Base-by-base conservation (phyloP, 2,329 filamentous ascomycete species). In the Aspergillus arachidicola region DNA sequence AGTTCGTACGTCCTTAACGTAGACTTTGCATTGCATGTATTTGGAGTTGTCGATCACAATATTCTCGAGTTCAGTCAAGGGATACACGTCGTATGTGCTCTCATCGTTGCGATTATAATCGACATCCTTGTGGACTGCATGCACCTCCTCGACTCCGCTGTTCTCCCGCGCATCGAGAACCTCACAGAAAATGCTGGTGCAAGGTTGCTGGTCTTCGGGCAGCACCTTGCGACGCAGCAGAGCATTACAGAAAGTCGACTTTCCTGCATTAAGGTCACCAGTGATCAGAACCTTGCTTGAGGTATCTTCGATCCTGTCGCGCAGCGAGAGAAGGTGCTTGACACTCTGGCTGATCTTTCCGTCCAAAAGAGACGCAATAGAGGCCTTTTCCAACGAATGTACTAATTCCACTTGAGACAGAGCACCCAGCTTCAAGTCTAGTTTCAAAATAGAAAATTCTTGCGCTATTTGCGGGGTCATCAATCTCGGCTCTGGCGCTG, bases 161-260 rank as follows among this genome's bases (percentile, higher is more conserved):
- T 99, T 99, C 75, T 97, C 93, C 68, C 92, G 88, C 6, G 92
- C 91, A 78, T 99, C 94, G 62, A 99, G 80, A 2, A 99, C 95
- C 76, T 99, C 95, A 76, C 95, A 99, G 80, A 99, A 99, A 62
- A 99, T 97, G 78, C 93, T 95, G 2, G 95, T 99, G 79, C 95
- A 99, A 1, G 95, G 95, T 75, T 98, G 95, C 77, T 99, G 94
- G 72, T 99, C 95, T 79, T 98, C 95, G 0, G 95, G 95, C 4
- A 99, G 81, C 32, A 99, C 87, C 79, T 98, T 98, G 66, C 94
- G 88, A 64, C 95, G 90, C 46, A 99, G 81, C 2, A 99, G 83
- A n/a, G 95, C 95, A 78, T 99, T 99, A 81, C 95, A 99, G 72
- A 99, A 99, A 0, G 95, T 99, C 4, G 95, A 99, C 76, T 99